Evolutionary conservation across 768 basidiomycete genomes (phyloP), one percentile per base, ranked within the genome.

Genomic region (Psilocybe tampanensis): DNA sequence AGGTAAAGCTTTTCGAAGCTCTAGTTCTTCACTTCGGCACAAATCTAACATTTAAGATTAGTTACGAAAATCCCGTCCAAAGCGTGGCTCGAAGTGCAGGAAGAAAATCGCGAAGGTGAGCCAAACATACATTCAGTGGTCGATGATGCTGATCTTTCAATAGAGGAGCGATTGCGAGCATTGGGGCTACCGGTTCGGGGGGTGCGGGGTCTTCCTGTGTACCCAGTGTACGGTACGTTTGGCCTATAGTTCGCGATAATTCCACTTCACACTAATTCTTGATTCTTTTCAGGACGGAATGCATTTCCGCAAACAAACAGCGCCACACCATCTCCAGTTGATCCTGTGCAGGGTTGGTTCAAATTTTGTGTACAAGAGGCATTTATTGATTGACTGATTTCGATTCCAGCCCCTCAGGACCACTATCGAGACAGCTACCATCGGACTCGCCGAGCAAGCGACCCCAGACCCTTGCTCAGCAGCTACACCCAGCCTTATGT

Each of bases 41-140:
- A 21, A 15, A 12, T 34, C 45, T 44, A 33, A 54, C 41, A n/a
- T 6, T 11, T 44, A 26, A 39, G n/a, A 24, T 9, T 36, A 66
- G 65, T 66, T 45, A 52, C 56, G 34, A 55, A 53, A 21, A 47
- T 43, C 9, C 60, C 60, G 15, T 68, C 67, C 8, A 68, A 68
- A 52, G 67, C 67, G 6, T 68, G 54, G 45, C 60, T 66, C 22
- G 67, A 68, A 44, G 62, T 64, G 26, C 62, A 68, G 32, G 54
- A 62, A 26, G 67, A 66, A 42, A 43, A 44, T 24, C 44, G 34
- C 7, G 51, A 58, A 48, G 51, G 56, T 58, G 13, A 18, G 7
- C 3, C 13, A 43, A n/a, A 1, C 17, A n/a, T 18, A 21, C 11
- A 44, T 3, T 18, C 39, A 15, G 22, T 18, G 18, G 11, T 26